phyloP scores from a whole-genome alignment of 139 green algal species.

The Pleodorina starrii region DNA sequence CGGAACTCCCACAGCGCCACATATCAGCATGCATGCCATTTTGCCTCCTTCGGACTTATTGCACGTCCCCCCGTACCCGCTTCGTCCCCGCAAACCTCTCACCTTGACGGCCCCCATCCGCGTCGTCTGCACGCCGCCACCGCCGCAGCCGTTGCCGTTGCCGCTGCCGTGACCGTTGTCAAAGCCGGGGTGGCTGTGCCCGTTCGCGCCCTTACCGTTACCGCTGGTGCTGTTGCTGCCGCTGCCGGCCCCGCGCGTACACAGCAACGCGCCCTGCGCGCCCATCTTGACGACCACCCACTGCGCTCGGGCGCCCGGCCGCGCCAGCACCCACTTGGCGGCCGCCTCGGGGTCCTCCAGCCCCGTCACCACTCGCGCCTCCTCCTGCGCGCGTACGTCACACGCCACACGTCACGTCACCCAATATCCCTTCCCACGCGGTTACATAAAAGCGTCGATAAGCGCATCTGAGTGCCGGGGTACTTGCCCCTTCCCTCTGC shows the following conservation, averaged over 20 bases:
- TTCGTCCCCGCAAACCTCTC: too few relatives aligned
- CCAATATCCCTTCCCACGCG: too few relatives aligned
- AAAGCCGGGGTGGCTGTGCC: background rate
- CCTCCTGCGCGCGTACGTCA: slow-evolving; percentile 68
- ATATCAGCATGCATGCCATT: too few relatives aligned
- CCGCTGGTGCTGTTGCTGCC: slow-evolving; percentile 22
- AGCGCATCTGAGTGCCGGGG: too few relatives aligned
- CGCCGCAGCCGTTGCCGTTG: background rate
- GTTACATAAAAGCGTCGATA: too few relatives aligned
- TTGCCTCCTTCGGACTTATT: too few relatives aligned
- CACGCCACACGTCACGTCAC: background rate
- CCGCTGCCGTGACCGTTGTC: background rate
- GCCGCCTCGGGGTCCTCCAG: slow-evolving; percentile 70
- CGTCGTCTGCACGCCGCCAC: background rate
- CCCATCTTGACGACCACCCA: slow-evolving; percentile 93
- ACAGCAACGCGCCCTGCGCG: slow-evolving; percentile 78
- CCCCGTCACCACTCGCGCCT: slow-evolving; percentile 85
- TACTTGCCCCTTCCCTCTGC: too few relatives aligned
- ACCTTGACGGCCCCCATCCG: slow-evolving; percentile 31
- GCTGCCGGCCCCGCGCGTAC: background rate
- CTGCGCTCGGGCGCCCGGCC: slow-evolving; percentile 63
- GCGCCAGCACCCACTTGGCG: slow-evolving; percentile 72
- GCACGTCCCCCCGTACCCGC: too few relatives aligned
- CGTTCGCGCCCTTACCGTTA: background rate
- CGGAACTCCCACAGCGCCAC: too few relatives aligned